Evolutionary conservation across 495 filamentous ascomycete species (phyloP), one percentile per base, ranked within the genome.

Genomic region (Penicillium crystallinum): DNA sequence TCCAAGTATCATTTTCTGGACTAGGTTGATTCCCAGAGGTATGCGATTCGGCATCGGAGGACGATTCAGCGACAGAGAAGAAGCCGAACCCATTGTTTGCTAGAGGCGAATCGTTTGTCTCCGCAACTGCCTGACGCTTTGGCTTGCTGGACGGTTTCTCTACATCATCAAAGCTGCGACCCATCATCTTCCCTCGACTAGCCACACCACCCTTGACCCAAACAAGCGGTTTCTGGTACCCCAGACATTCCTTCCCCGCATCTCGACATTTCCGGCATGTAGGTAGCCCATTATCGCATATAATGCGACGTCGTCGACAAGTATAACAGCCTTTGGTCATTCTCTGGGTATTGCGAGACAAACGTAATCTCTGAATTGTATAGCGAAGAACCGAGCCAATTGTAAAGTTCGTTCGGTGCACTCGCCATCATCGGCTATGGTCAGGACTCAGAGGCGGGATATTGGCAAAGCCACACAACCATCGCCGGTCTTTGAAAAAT

Each of bases 201-300:
- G 72, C 72, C 45, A 77, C 72, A 34, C 74, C 73, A 49, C 73
- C 74, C 45, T 77, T 77, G n/a, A 77, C 74, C 74, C 74, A 77
- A 10, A 77, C 69, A 46, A 77, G 58, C 18, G 74, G 74, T 53
- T 77, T 77, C 65, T 83, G 78, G 61, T 86, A 86, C 36, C 82
- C 82, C 44, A 77, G 67, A 59, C 82, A 86, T 63, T 81, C 74
- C 52, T 83, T 77, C 48, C 78, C 78, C 64, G 79, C 78, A 73
- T 84, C 79, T 40, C 74, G 73, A 64, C 83, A 86, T 53, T 84
- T 84, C 52, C 76, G 75, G 60, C 83, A 86, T 45, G 77, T 76
- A 5, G 83, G 83, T 22, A 76, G 78, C 39, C 77, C 75, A 71
- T 85, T 86, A 58, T 82, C 80, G 69, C 81, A 84, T 39, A 73